Base-by-base conservation (phyloP, 2,329 filamentous ascomycete genomes). In the Aureobasidium sp. region DNA sequence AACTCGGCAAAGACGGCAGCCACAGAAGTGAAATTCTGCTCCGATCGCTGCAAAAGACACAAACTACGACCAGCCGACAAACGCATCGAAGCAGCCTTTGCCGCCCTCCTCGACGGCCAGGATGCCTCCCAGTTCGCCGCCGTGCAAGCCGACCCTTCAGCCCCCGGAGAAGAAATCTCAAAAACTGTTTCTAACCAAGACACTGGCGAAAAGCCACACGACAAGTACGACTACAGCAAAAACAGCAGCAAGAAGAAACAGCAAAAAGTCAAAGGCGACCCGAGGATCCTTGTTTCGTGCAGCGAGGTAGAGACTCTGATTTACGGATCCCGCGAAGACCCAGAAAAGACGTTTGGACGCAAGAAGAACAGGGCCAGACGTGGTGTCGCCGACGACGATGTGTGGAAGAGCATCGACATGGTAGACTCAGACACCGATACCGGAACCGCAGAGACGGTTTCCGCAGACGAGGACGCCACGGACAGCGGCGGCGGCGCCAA, bases 1-100 rank as follows among this genome's bases (percentile, higher is more conserved):
- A 68, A 71, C n/a, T 67, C 71, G 29, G 67, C 71, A 45, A 71
- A 67, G 20, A 67, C 70, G 1, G 65, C 67, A 3, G 67, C 68
- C 5, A 73, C 68, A 37, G 67, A 66, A 44, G 70, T 78, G 36
- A 84, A 83, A 64, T 86, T 84, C 73, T 86, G 84, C 72, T 86
- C 83, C 0, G 74, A 78, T 49, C 74, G 79, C 41, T 86, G 83
- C 65, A 75, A 81, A 22, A 75, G 75, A 37, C 76, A 76, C 41
- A 85, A 84, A 67, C 80, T 80, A 0, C 75, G 78, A 0, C 74
- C 74, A 7, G 56, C 70, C 11, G 83, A 85, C 66, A 75, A 76
- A 2, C 77, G 78, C 62, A 82, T 86, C 47, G 83, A 85, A 69
- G 71, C 69, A 8, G 75, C 75, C 0, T 82, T 85, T 60, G 75